A percentile compares a stretch with the other conserved stretches of the same genome.
phyloP scores from a whole-genome alignment of 2,329 filamentous ascomycete genomes.

The Aspergillus niger region DNA sequence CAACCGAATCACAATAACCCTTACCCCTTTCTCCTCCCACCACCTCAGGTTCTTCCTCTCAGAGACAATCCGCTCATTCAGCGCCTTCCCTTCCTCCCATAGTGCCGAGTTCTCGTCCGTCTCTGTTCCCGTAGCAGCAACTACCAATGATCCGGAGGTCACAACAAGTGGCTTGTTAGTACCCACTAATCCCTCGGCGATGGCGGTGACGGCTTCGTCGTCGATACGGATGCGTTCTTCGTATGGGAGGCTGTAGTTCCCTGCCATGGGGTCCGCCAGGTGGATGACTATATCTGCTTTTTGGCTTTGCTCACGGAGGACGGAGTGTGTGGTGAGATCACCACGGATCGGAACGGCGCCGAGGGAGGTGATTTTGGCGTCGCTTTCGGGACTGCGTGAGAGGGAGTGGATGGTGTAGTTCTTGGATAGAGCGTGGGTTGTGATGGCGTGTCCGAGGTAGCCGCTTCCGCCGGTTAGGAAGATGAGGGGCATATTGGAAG shows the following conservation, averaged over 20 bases:
- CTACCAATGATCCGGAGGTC: slow-evolving; percentile 40
- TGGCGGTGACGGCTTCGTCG: slow-evolving; percentile 38
- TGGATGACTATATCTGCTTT: slow-evolving; percentile 45
- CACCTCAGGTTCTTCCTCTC: slow-evolving; percentile 23
- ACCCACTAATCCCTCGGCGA: slow-evolving; percentile 37
- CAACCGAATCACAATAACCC: slow-evolving; percentile 40
- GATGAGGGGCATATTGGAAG: slow-evolving; percentile 11
- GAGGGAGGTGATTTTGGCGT: slow-evolving; percentile 29
- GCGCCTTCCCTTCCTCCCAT: slow-evolving; percentile 11
- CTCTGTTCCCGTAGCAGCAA: slow-evolving; percentile 31
- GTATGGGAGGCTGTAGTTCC: slow-evolving; percentile 43
- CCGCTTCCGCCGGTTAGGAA: slow-evolving; percentile 51
- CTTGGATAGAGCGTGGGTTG: slow-evolving; percentile 39
- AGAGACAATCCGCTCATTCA: slow-evolving; percentile 28
- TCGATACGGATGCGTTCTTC: slow-evolving; percentile 32
- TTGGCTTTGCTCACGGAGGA: slow-evolving; percentile 34
- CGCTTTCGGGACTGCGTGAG: slow-evolving; percentile 38
- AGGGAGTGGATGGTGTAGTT: slow-evolving; percentile 44
- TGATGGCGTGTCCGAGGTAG: slow-evolving; percentile 46
- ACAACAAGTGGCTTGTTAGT: slow-evolving; percentile 40
- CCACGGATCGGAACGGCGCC: slow-evolving; percentile 40
- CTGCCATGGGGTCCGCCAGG: slow-evolving; percentile 41
- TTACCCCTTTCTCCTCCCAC: slow-evolving; percentile 31
- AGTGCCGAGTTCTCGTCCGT: slow-evolving; percentile 25
- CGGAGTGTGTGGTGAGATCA: slow-evolving; percentile 37